These are phyloP conservation scores for Mastigamoeba balamuthi DNA, from an alignment of 78 protist genomes.

Conservation along the genomic window DNA sequence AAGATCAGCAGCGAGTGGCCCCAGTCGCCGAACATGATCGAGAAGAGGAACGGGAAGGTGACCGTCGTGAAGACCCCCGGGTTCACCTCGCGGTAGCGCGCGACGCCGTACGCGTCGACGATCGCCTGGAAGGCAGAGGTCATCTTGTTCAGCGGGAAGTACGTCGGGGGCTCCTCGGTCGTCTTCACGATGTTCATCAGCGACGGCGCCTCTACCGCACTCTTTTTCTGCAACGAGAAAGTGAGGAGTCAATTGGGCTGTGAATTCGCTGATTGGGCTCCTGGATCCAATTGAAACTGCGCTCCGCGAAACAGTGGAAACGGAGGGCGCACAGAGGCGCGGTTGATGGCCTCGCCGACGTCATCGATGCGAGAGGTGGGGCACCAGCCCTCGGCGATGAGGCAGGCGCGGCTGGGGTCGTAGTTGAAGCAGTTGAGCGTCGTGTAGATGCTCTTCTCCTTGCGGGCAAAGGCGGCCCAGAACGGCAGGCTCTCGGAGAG, in stretches of 20 bases:
- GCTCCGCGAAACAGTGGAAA: too few species aligned
- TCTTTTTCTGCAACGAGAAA: background rate
- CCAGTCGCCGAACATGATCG: conserved; percentile 96
- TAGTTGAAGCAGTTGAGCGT: conserved; percentile 53
- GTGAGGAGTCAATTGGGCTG: too few species aligned
- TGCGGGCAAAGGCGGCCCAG: background rate
- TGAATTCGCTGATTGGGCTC: too few species aligned
- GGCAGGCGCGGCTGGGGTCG: conserved; percentile 7
- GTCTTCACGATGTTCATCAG: conserved; percentile 39
- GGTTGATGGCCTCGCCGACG: conserved; percentile 11
- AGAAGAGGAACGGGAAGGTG: conserved; percentile 97
- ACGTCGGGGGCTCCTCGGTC: conserved; percentile 85
- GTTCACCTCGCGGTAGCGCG: conserved; percentile 90
- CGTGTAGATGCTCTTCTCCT: conserved; percentile 58
- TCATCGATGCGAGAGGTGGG: conserved; percentile 2
- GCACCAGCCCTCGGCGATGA: conserved; percentile 63
- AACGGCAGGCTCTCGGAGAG: background rate
- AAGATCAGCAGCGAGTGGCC: conserved; percentile 87
- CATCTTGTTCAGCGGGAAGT: conserved; percentile 67
- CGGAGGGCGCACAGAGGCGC: conserved; percentile 13
- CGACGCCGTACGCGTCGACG: conserved; percentile 92
- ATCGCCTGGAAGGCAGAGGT: conserved; percentile 78
- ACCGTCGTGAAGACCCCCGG: conserved; percentile 73
- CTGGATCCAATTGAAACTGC: too few species aligned
- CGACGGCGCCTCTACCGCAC: conserved; percentile 60